Evolutionary conservation across 2,329 filamentous ascomycete genomes (phyloP), one percentile per base, ranked within the genome.

Genomic region (Microcyclospora tardicrescens): DNA sequence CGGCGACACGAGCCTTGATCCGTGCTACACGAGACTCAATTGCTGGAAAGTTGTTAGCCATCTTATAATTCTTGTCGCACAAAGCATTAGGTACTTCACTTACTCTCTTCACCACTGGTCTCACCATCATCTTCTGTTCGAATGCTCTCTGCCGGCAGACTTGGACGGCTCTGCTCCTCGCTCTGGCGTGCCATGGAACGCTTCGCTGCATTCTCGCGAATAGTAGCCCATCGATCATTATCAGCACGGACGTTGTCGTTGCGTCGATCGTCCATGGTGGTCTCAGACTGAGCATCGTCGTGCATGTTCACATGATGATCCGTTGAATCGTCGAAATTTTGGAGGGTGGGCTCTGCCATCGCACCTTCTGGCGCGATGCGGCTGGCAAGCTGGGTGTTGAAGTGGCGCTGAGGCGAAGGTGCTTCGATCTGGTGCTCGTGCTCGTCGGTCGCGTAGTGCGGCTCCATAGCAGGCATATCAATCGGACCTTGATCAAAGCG

Each of bases 11-110:
- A 43, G 91, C 91, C 66, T 95, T 96, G 72, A 98, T 98, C 46
- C 91, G 83, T 35, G 91, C 91, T 43, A 96, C 91, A 49, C 91
- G 84, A 35, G 86, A 87, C 62, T 98, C 91, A 54, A 96, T 96
- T 28, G 87, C 85, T 93, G 50, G n/a, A 38, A 34, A 35, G 4
- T 24, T 32, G 31, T 46, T 34, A 43, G 44, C 47, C 33, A 47
- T 39, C 24, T 30, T 12, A 13, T 16, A 12, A n/a, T 32, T 27
- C 9, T 39, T 10, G n/a, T 38, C 16, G 10, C 11, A 36, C 11
- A n/a, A 34, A 13, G 13, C 9, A 36, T 12, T 31, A 10, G 32
- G 6, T 16, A 12, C 3, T 24, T 8, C 28, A 79, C 83, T 73
- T 69, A 85, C 82, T 91, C 70, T 94, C 89, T 72, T 96, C 89